phyloP scores from a whole-genome alignment of 345 rosid genomes.

The Odontarrhena argentea region DNA sequence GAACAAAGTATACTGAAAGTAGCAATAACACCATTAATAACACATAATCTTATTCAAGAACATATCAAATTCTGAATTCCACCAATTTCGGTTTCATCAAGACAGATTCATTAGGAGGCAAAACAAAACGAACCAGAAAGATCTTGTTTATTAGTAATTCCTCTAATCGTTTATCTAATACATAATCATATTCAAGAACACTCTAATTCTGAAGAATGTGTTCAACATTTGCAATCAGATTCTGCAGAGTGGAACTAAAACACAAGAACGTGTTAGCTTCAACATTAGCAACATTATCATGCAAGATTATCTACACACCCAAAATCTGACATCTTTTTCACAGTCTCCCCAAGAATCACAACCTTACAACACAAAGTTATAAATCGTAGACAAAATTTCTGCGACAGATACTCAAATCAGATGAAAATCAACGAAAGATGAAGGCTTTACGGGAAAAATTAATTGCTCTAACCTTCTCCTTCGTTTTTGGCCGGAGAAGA shows the following conservation, averaged over 20 bases:
- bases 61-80: no score
- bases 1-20: no score
- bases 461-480: constrained; percentile 22
- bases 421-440: no score
- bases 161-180: no score
- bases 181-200: not conserved
- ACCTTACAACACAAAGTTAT: not conserved
- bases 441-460: not conserved
- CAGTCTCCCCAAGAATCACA: not conserved
- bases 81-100: no score
- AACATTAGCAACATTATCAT: not conserved
- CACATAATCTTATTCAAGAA: no score
- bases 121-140: not conserved
- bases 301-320: not conserved
- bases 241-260: not conserved
- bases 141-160: not conserved
- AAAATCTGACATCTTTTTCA: not conserved
- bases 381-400: not conserved
- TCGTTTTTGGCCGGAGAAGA: constrained; percentile 37
- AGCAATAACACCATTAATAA: no score
- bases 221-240: not conserved
- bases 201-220: not conserved
- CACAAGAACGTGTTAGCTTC: not conserved
- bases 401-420: no score
- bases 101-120: not conserved